Evolutionary conservation across 1,284 basidiomycete species (phyloP).

Genomic region (Wallemia hederae): DNA sequence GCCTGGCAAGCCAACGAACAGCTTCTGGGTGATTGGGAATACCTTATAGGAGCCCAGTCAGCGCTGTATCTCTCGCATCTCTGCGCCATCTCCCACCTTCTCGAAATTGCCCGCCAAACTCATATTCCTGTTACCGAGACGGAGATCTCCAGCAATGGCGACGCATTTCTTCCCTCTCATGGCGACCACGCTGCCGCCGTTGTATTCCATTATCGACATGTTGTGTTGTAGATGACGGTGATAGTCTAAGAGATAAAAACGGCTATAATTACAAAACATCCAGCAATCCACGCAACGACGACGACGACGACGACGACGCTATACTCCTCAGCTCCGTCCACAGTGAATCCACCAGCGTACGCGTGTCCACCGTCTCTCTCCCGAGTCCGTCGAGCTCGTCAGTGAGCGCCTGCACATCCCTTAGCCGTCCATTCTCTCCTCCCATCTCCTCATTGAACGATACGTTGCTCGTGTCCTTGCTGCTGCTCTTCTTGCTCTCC

Average conservation of each 20-base stretch:
- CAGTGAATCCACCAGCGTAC: background rate
- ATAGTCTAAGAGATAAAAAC: background rate
- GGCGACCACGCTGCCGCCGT: slow-evolving; percentile 92
- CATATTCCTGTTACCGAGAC: slow-evolving; percentile 67
- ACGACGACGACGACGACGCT: background rate
- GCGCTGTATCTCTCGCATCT: background rate
- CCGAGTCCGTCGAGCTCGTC: background rate
- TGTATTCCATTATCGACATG: slow-evolving; percentile 51
- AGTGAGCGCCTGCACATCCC: background rate
- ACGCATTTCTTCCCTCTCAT: slow-evolving; percentile 99
- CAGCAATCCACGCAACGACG: background rate
- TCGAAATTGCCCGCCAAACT: slow-evolving; percentile 78
- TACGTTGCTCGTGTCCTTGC: background rate
- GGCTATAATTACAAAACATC: background rate
- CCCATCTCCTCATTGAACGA: background rate
- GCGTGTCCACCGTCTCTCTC: background rate
- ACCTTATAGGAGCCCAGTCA: slow-evolving; percentile 25
- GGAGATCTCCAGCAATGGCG: slow-evolving; percentile 83
- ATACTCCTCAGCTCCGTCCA: background rate
- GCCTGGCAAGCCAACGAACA: slow-evolving; percentile 76
- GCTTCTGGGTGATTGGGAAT: slow-evolving; percentile 73
- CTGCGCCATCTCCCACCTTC: slow-evolving; percentile 27
- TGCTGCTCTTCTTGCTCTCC: background rate
- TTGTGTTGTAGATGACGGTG: background rate
- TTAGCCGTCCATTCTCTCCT: background rate